Percentiles rank a stretch among this genome's conserved stretches.
These are phyloP conservation scores for Desmodesmus armatus DNA, from an alignment of 139 green algal genomes.

Conservation along the genomic window DNA sequence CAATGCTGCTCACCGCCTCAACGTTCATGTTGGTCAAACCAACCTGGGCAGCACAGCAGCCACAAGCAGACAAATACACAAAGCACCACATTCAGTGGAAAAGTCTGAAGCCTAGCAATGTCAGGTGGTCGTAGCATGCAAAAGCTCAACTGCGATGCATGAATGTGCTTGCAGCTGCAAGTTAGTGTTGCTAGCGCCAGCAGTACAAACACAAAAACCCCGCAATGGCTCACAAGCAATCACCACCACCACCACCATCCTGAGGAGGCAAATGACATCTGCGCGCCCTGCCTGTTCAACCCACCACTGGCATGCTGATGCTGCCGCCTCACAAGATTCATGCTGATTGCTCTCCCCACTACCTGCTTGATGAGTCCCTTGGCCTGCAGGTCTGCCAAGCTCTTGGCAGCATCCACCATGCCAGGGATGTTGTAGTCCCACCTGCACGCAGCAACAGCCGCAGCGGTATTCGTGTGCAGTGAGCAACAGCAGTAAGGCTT, in stretches of 20 bases:
- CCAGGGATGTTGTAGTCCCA: constrained; percentile 65
- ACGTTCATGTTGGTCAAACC: constrained; percentile 80
- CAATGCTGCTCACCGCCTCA: constrained; percentile 61
- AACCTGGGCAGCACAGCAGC: constrained; percentile 43
- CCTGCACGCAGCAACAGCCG: constrained; percentile 25
- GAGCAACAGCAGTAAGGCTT: constrained; percentile 5
- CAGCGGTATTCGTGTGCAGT: too few species aligned
- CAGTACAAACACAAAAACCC: too few species aligned
- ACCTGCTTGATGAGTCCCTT: constrained; percentile 51
- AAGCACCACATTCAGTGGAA: too few species aligned
- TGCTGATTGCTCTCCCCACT: too few species aligned
- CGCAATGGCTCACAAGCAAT: too few species aligned
- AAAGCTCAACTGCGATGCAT: neutral
- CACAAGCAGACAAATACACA: neutral
- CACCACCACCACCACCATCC: too few species aligned
- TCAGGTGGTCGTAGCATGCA: neutral
- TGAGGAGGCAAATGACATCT: too few species aligned
- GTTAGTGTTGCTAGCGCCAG: neutral
- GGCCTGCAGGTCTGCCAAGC: constrained; percentile 62
- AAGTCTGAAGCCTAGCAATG: neutral
- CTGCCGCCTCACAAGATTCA: too few species aligned
- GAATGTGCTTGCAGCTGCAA: neutral
- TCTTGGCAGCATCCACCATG: constrained; percentile 68
- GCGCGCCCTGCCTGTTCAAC: too few species aligned
- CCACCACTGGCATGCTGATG: too few species aligned